Conservation (phyloP, 441 rosid species). For the Rhodomyrtus psidioides region DNA sequence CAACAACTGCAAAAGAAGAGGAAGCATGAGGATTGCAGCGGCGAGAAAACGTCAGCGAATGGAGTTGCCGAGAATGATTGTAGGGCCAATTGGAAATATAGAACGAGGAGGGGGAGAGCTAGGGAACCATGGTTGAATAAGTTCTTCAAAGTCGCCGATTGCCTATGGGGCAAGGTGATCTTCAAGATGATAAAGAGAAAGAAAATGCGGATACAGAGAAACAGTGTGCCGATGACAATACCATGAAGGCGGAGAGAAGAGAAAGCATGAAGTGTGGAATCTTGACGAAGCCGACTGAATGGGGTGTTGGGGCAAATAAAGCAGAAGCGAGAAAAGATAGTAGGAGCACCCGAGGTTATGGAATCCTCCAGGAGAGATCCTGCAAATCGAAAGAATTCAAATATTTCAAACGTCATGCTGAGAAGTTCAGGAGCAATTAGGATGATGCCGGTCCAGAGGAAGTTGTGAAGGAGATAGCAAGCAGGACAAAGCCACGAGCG, state of each 20-base stretch:
- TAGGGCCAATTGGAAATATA: background rate
- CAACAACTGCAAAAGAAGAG: background rate
- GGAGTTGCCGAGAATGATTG: background rate
- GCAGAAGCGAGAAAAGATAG: background rate
- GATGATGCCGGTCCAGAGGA: background rate
- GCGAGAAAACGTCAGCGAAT: background rate
- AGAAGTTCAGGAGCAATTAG: background rate
- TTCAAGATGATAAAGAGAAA: background rate
- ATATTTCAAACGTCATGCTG: background rate
- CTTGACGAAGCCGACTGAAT: background rate
- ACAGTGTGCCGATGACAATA: background rate
- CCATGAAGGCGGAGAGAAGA: background rate
- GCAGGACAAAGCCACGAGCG: too few species aligned
- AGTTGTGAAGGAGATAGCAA: too few species aligned
- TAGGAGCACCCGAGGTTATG: background rate
- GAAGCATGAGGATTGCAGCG: background rate
- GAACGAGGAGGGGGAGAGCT: background rate
- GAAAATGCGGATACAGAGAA: background rate
- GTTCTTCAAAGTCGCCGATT: background rate
- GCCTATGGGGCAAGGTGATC: background rate
- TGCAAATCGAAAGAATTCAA: background rate
- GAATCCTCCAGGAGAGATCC: background rate
- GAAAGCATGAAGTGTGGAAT: background rate
- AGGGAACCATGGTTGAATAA: background rate
- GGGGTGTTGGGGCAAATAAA: background rate